Conservation (phyloP, 495 filamentous ascomycete genomes). For the Tuber umbilicatum region DNA sequence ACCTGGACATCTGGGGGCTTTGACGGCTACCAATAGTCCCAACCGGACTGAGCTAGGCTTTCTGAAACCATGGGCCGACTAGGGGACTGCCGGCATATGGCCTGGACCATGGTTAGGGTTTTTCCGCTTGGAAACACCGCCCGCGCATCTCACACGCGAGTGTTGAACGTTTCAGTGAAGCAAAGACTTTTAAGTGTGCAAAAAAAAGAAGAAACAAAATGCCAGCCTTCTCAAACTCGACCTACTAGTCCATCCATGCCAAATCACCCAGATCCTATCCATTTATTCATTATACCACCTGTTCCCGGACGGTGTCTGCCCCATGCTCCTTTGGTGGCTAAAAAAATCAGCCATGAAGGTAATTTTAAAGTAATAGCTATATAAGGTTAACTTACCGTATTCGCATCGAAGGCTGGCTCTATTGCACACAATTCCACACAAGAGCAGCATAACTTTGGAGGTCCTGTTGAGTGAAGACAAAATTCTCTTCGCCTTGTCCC, state of each 20-base stretch:
- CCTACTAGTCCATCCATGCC: neutral
- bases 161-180: neutral
- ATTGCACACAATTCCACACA: neutral
- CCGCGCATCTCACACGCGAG: neutral
- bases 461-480: constrained; percentile 1
- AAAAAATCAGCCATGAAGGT: neutral
- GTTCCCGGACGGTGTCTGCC: neutral
- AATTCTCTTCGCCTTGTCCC: constrained; percentile 13
- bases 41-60: too few species aligned
- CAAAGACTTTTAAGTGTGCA: neutral
- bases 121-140: too few species aligned
- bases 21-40: too few species aligned
- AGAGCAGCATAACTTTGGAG: constrained; percentile 1
- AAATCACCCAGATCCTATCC: neutral
- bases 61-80: too few species aligned
- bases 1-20: too few species aligned
- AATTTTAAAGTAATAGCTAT: neutral
- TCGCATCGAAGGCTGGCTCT: neutral
- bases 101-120: too few species aligned
- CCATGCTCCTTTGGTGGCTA: neutral
- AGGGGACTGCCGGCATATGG: too few species aligned
- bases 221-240: neutral
- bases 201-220: neutral
- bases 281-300: neutral
- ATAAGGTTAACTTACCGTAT: neutral